Evolutionary conservation across 192 early-diverging fungal species (phyloP).

Genomic region (Diversispora epigaea): DNA sequence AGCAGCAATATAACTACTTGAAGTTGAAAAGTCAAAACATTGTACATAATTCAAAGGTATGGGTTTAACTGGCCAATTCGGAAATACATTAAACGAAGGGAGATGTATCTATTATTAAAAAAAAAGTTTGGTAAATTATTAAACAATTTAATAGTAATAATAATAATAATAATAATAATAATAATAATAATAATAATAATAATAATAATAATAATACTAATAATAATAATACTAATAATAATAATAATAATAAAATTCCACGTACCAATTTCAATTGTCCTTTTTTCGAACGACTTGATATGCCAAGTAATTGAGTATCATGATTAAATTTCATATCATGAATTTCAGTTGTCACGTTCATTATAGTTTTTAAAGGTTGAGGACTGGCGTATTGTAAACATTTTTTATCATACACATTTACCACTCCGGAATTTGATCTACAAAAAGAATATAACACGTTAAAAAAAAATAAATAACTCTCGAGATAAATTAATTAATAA

Average conservation of each 20-base stretch:
- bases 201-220: too few species aligned
- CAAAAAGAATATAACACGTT: conserved; percentile 32
- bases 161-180: too few species aligned
- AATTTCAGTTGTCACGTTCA: conserved; percentile 86
- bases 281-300: conserved; percentile 70
- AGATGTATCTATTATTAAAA: conserved; percentile 59
- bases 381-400: conserved; percentile 55
- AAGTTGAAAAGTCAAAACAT: conserved; percentile 83
- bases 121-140: not conserved
- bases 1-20: conserved; percentile 84
- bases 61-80: conserved; percentile 89
- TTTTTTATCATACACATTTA: conserved; percentile 81
- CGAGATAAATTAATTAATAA: not conserved
- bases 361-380: conserved; percentile 70
- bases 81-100: conserved; percentile 76
- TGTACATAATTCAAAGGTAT: conserved; percentile 85
- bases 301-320: conserved; percentile 78
- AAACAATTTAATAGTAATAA: not conserved
- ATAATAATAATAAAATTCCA: too few species aligned
- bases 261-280: conserved; percentile 70
- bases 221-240: too few species aligned
- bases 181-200: too few species aligned
- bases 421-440: conserved; percentile 81
- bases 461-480: not conserved
- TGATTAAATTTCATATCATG: conserved; percentile 77